A percentile compares a stretch with the other conserved stretches of the same genome.
phyloP scores from a whole-genome alignment of 192 early-diverging fungal species.

The Rhizophagus prolifer region DNA sequence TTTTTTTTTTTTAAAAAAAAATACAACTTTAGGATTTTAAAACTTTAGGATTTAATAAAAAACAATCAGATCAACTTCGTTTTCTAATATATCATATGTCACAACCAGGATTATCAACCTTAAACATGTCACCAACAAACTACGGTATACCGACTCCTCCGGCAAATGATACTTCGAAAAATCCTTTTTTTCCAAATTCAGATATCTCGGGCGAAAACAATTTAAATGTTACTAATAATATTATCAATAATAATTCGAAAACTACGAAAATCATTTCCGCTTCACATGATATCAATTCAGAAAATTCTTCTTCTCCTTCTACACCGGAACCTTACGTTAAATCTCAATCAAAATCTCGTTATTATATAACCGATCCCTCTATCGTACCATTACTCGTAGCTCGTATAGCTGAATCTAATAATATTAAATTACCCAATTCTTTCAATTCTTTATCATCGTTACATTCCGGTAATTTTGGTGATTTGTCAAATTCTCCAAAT shows the following conservation, averaged over 20 bases:
- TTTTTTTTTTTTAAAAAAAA: not conserved
- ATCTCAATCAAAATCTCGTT: not conserved
- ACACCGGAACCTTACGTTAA: not conserved
- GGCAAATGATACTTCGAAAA: not conserved
- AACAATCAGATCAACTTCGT: not conserved
- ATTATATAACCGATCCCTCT: not conserved
- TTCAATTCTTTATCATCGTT: not conserved
- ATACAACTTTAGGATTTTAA: not conserved
- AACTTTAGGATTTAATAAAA: not conserved
- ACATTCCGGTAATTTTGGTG: not conserved
- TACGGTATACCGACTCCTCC: conserved; percentile 26
- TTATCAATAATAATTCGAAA: no score
- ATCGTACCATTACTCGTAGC: not conserved
- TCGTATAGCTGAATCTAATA: not conserved
- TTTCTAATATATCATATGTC: not conserved
- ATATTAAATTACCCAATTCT: not conserved
- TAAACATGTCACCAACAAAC: not conserved
- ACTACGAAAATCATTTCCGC: no score
- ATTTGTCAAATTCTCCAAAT: not conserved
- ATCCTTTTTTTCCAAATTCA: not conserved
- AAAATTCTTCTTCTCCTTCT: not conserved
- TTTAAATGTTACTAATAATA: no score
- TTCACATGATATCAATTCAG: not conserved
- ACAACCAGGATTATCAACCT: not conserved
- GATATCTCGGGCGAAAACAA: not conserved